phyloP scores from a whole-genome alignment of 1,284 basidiomycete genomes.

The Naganishia albida region DNA sequence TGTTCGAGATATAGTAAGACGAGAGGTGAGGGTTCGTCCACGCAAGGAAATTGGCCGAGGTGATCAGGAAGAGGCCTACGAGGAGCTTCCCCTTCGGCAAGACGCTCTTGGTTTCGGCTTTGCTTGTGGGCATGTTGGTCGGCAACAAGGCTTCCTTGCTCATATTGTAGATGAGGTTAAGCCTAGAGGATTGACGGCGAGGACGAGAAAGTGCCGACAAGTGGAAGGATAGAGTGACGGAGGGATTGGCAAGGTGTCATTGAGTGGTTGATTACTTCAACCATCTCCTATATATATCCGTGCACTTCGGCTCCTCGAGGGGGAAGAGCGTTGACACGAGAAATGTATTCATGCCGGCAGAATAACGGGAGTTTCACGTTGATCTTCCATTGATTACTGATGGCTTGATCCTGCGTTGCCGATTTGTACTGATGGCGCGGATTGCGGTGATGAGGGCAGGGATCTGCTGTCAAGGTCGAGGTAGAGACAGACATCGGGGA shows the following conservation, averaged over 20 bases:
- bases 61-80: neutral
- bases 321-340: neutral
- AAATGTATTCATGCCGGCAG: neutral
- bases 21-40: conserved; percentile 1
- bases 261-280: too few relatives aligned
- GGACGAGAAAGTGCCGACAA: neutral
- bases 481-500: too few relatives aligned
- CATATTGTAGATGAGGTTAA: neutral
- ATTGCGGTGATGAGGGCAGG: too few relatives aligned
- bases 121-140: neutral
- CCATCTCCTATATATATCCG: neutral
- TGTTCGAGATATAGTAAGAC: neutral
- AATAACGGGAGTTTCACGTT: neutral
- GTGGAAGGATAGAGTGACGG: too few relatives aligned
- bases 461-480: too few relatives aligned
- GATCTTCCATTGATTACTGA: too few relatives aligned
- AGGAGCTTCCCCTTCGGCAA: neutral
- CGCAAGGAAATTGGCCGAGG: conserved; percentile 4
- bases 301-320: neutral
- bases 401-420: too few relatives aligned
- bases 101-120: neutral
- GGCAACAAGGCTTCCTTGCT: conserved; percentile 9
- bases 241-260: too few relatives aligned
- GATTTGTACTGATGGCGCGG: too few relatives aligned
- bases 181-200: neutral